Conservation (phyloP, 257 asterid genomes). For the Ilex aquifolium region DNA sequence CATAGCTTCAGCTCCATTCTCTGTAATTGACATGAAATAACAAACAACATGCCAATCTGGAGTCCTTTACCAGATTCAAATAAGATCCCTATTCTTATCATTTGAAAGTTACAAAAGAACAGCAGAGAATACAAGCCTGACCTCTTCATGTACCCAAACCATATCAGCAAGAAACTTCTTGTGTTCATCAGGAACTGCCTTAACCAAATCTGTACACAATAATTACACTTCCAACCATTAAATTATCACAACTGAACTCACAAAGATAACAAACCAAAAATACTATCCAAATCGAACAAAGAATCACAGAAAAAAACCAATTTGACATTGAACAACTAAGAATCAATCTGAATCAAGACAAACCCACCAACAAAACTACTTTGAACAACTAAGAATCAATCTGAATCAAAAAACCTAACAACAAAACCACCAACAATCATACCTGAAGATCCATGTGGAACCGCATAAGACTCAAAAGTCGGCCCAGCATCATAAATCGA, state of each 20-base stretch:
- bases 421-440: constrained; percentile 5
- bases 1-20: too few relatives aligned
- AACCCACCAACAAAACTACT: too few relatives aligned
- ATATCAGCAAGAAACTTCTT: constrained; percentile 78
- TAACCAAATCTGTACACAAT: constrained; percentile 48
- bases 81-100: too few relatives aligned
- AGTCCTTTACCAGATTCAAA: too few relatives aligned
- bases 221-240: neutral
- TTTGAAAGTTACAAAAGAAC: neutral
- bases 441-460: constrained; percentile 92
- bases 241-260: neutral
- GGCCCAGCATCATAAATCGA: constrained; percentile 85
- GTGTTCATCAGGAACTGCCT: constrained; percentile 81
- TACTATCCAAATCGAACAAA: neutral
- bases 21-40: too few relatives aligned
- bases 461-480: constrained; percentile 83
- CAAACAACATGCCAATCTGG: too few relatives aligned
- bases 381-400: too few relatives aligned
- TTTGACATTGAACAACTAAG: neutral
- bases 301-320: neutral
- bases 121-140: constrained; percentile 10
- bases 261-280: neutral
- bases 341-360: too few relatives aligned
- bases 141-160: constrained; percentile 97
- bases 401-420: neutral